These are phyloP conservation scores for Wickerhamomyces subpelliculosus DNA, from an alignment of 805 yeast species.

Conservation along the genomic window DNA sequence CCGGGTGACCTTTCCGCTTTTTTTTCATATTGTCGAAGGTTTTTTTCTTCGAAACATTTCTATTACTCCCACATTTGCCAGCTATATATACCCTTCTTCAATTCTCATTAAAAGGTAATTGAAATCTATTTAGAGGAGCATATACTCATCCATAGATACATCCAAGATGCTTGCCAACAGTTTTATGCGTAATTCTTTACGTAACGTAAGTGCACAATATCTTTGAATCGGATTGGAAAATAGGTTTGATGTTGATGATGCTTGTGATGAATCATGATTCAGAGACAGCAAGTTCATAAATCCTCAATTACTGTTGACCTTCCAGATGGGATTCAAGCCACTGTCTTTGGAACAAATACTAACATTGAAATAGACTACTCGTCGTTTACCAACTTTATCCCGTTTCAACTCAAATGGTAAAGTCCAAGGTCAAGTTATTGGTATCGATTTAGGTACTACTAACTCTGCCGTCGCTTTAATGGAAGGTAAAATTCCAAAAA, in stretches of 20 bases:
- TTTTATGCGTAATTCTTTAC: slow-evolving; percentile 18
- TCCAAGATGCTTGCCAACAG: slow-evolving; percentile 22
- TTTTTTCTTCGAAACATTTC: slow-evolving; percentile 8
- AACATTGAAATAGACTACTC: slow-evolving; percentile 12
- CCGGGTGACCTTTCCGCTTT: background rate
- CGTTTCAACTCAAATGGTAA: slow-evolving; percentile 44
- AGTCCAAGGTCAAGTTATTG: slow-evolving; percentile 50
- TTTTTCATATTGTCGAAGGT: background rate
- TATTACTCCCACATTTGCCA: slow-evolving; percentile 1
- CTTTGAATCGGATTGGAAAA: background rate
- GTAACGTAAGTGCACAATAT: slow-evolving; percentile 15
- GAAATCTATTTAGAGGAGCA: background rate
- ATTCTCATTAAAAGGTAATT: background rate
- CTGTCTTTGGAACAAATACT: slow-evolving; percentile 5
- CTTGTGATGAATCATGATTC: background rate
- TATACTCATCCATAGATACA: background rate
- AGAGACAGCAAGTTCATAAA: background rate
- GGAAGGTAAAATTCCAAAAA: slow-evolving; percentile 46
- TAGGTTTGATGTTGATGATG: background rate
- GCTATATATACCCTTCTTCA: background rate
- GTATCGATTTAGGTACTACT: slow-evolving; percentile 83
- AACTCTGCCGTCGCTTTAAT: slow-evolving; percentile 75
- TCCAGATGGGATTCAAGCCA: background rate
- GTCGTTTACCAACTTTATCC: slow-evolving; percentile 24
- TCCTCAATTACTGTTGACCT: background rate